Evolutionary conservation across 768 basidiomycete genomes (phyloP), one percentile per base, ranked within the genome.

Genomic region (Pholiota microspora): DNA sequence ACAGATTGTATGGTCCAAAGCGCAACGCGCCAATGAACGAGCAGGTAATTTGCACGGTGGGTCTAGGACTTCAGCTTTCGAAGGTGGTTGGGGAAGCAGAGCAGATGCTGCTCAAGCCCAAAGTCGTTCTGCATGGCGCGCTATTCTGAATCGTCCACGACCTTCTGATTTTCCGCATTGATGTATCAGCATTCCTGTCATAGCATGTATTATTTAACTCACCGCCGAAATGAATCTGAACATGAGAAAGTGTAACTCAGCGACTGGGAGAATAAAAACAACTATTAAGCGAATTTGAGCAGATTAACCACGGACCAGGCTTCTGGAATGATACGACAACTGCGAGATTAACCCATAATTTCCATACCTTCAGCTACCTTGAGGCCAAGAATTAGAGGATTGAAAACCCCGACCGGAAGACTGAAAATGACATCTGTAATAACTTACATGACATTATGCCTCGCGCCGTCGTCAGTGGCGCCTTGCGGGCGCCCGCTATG

Each of bases 11-110:
- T n/a, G 57, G 58, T 13, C 35, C n/a, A 45, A 57, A 18, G 35
- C 38, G 32, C 6, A 48, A 55, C 46, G 27, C 49, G 49, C 60
- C 56, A 23, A 58, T 32, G 27, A 58, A 52, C 27, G 62, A 70
- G 38, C 52, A 62, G 23, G 68, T 72, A 15, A 55, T 73, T 15
- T 71, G 70, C 42, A 70, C 68, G 10, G 62, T 69, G 21, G 71
- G 67, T 9, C 48, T 74, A 24, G 73, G 73, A 29, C 56, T 74
- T 47, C 61, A 59, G 45, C 54, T 54, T 56, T 50, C 49, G 47
- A 38, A 49, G 18, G 55, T 34, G 16, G 54, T 42, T 21, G 45
- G 45, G 10, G 60, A 64, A 36, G 49, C 50, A 18, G 56, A 55
- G 18, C 58, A 60, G 31, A 42, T 60, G 18, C 53, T 65, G 28